These are phyloP conservation scores for Lodderomyces orthopsilosis DNA, from an alignment of 1,139 yeast species.

Conservation along the genomic window DNA sequence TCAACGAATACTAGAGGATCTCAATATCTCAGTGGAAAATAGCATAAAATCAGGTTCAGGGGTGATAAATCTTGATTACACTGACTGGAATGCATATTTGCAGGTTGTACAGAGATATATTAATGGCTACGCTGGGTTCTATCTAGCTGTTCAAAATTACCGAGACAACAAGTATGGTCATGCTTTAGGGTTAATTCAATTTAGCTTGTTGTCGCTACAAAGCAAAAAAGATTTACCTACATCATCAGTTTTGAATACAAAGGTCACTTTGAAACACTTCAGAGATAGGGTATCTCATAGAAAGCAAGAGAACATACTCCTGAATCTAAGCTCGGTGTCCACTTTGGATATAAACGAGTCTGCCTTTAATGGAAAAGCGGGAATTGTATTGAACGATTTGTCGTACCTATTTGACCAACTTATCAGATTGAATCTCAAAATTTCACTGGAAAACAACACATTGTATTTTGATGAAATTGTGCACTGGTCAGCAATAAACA, in stretches of 20 bases:
- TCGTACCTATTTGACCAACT: slow-evolving; percentile 39
- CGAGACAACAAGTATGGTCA: slow-evolving; percentile 41
- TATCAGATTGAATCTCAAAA: slow-evolving; percentile 36
- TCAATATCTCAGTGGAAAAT: slow-evolving; percentile 7
- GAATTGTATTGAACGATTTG: slow-evolving; percentile 38
- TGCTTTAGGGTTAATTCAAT: slow-evolving; percentile 43
- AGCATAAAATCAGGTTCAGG: slow-evolving; percentile 4
- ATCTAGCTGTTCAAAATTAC: slow-evolving; percentile 41
- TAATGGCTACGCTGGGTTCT: slow-evolving; percentile 42
- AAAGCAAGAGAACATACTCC: slow-evolving; percentile 32
- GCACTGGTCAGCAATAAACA: slow-evolving; percentile 35
- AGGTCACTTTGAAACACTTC: slow-evolving; percentile 17
- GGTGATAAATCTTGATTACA: slow-evolving; percentile 16
- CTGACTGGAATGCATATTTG: slow-evolving; percentile 36
- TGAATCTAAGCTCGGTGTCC: slow-evolving; percentile 35
- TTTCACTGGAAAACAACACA: slow-evolving; percentile 43
- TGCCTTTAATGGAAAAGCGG: slow-evolving; percentile 33
- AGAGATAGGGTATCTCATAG: slow-evolving; percentile 26
- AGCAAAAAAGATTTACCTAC: slow-evolving; percentile 23
- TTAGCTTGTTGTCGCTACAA: slow-evolving; percentile 37
- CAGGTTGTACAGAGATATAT: slow-evolving; percentile 33
- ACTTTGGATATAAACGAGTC: slow-evolving; percentile 36
- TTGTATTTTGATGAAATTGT: slow-evolving; percentile 37
- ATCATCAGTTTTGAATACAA: slow-evolving; percentile 9
- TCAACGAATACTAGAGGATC: slow-evolving; percentile 17